Evolutionary conservation across 1,284 basidiomycete species (phyloP).

Genomic region (Peniophora sp.): DNA sequence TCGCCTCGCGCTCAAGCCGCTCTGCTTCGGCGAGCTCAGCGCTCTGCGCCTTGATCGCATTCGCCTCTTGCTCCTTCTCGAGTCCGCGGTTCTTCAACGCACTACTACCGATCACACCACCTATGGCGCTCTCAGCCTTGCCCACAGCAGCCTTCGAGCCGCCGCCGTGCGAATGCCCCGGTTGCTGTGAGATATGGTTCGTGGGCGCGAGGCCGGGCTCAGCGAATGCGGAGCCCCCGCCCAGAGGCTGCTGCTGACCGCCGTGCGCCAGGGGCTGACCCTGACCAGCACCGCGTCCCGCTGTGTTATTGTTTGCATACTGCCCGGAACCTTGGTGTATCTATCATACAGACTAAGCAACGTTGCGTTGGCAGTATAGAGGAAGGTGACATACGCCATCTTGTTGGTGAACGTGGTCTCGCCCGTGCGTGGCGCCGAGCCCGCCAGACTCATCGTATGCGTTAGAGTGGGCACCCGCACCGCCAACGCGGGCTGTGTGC

Average conservation of each 20-base stretch:
- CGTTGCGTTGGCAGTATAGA: too few relatives aligned
- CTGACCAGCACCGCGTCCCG: constrained; percentile 1
- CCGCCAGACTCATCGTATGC: too few relatives aligned
- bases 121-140: constrained; percentile 42
- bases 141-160: constrained; percentile 28
- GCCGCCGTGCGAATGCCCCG: constrained; percentile 10
- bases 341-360: background rate
- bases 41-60: constrained; percentile 36
- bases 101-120: constrained; percentile 37
- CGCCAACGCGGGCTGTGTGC: too few relatives aligned
- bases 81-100: constrained; percentile 41
- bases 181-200: constrained; percentile 11
- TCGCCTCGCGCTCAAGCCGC: constrained; percentile 41
- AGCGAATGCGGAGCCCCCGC: background rate
- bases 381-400: too few relatives aligned
- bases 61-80: constrained; percentile 47
- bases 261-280: background rate
- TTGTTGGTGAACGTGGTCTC: too few relatives aligned
- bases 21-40: constrained; percentile 46
- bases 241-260: background rate
- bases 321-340: background rate
- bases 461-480: too few relatives aligned
- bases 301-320: background rate
- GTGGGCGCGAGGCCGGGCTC: constrained; percentile 14
- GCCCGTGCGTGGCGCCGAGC: too few relatives aligned